Evolutionary conservation across 2,329 filamentous ascomycete species (phyloP).

Genomic region (Fusarium sp.): DNA sequence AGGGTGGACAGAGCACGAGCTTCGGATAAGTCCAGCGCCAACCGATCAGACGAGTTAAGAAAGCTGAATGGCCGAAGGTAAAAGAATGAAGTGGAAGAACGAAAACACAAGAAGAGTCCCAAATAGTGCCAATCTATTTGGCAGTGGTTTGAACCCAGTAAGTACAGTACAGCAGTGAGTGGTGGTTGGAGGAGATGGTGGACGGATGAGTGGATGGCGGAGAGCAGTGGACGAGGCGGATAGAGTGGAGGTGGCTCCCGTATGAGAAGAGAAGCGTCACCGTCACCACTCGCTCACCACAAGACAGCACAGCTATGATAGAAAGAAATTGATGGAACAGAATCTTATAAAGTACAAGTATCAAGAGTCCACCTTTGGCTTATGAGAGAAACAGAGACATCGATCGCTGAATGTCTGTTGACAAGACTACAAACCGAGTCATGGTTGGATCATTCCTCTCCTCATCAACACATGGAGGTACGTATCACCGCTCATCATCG

Average conservation of each 20-base stretch:
- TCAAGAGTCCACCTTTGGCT: background rate
- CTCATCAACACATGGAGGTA: constrained; percentile 7
- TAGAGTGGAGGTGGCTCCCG: constrained; percentile 43
- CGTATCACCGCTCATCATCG: constrained; percentile 20
- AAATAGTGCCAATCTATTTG: constrained; percentile 22
- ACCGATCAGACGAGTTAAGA: constrained; percentile 4
- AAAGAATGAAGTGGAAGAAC: background rate
- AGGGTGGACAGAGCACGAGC: constrained; percentile 29
- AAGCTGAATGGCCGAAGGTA: background rate
- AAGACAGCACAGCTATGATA: background rate
- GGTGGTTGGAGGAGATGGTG: constrained; percentile 24
- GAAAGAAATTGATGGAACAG: background rate
- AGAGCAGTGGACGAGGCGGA: constrained; percentile 39
- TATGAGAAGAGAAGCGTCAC: constrained; percentile 34
- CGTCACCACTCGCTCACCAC: constrained; percentile 40
- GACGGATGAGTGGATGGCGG: constrained; percentile 38
- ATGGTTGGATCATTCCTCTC: constrained; percentile 24
- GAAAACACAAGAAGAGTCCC: constrained; percentile 4
- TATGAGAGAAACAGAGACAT: background rate
- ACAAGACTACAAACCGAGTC: constrained; percentile 20
- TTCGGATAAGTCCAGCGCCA: constrained; percentile 17
- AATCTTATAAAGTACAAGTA: background rate
- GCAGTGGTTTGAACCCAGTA: constrained; percentile 30
- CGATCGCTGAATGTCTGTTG: constrained; percentile 1
- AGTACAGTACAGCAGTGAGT: constrained; percentile 11